Evolutionary conservation across 495 filamentous ascomycete genomes (phyloP), one percentile per base, ranked within the genome.

Genomic region (Aspergillus panamensis): DNA sequence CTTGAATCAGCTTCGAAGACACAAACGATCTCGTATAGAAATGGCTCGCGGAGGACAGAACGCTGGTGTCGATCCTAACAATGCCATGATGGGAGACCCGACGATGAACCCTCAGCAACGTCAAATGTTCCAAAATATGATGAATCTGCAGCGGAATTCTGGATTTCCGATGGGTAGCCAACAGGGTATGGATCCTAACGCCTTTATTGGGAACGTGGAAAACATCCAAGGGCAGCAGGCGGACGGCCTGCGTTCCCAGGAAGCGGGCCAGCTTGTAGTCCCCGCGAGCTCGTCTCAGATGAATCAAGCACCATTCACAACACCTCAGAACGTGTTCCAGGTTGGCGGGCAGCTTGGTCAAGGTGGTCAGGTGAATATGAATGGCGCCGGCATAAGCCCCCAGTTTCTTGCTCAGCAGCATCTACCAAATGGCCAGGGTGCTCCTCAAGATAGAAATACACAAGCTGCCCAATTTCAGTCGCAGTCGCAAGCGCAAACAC

Each of bases 221-320:
- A 81, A 81, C 43, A 75, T 87, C 10, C 70, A 83, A 51, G 82
- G 79, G 21, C 84, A 86, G 63, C 85, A 87, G 68, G 81, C 80
- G 29, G 82, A 84, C 61, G 85, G 81, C 13, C 63, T 83, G 51
- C 82, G 83, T 21, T 80, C 78, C n/a, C 82, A 85, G 66, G 82
- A 87, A 68, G 80, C 81, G 48, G 85, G 85, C 21, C 83, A 86
- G 58, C 68, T 82, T 44, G 85, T 88, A 20, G 85, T 88, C 10
- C 85, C 85, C 9, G 85, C 84, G 16, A 88, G 84, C 62, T 74
- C 76, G 68, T 81, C 70, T 21, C 76, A 77, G 51, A 75, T 77
- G 56, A 75, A 77, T 43, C 76, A 75, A 50, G 64, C 63, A 25
- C 65, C 70, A 3, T 75, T 73, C 50, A 62, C 61, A 12, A 66